Evolutionary conservation across 2,329 filamentous ascomycete genomes (phyloP), one percentile per base, ranked within the genome.

Genomic region (Neoscytalidium dimidiatum): DNA sequence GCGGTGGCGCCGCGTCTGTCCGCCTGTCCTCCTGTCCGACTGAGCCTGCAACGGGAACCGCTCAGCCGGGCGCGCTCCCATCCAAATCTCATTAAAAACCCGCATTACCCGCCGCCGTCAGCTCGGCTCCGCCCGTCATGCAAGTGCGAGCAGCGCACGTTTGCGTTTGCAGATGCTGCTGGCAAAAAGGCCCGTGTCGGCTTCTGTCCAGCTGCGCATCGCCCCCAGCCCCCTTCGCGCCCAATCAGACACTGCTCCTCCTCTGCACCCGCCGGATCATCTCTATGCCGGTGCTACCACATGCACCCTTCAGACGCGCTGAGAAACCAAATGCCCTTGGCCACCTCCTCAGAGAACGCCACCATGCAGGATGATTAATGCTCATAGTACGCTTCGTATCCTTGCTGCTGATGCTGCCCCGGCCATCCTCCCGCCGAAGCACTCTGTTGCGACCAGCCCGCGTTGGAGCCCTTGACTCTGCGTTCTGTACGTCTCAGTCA

Each of bases 371-470:
- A 44, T 60, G 35, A 51, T 51, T 43, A 77, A 69, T 77, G 71
- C 69, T 79, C 74, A 74, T 78, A 75, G 69, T 78, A 78, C 67
- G 68, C 67, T 43, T 79, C 76, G 66, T 76, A 77, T 66, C 74
- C 75, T 66, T 76, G 73, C 71, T 77, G 74, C 57, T 68, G 65
- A 51, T 66, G 64, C 65, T 74, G 62, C 49, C 38, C 74, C 73
- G 75, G 57, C 72, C 71, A 53, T 72, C 73, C 65, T 71, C 71
- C 72, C 74, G 74, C 75, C 62, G 70, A 70, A 17, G 44, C 51
- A 28, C 14, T 61, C 56, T 52, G 56, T 28, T 65, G 64, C 66
- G 76, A 74, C 70, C 74, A 78, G 53, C 72, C 75, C 62, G 71
- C 71, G 61, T 70, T 73, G 51, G 76, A 73, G 58, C 72, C 72